A percentile compares a stretch with the other conserved stretches of the same genome.
These are phyloP conservation scores for Entrophospora sp. DNA, from an alignment of 192 early-diverging fungal genomes.

Conservation along the genomic window DNA sequence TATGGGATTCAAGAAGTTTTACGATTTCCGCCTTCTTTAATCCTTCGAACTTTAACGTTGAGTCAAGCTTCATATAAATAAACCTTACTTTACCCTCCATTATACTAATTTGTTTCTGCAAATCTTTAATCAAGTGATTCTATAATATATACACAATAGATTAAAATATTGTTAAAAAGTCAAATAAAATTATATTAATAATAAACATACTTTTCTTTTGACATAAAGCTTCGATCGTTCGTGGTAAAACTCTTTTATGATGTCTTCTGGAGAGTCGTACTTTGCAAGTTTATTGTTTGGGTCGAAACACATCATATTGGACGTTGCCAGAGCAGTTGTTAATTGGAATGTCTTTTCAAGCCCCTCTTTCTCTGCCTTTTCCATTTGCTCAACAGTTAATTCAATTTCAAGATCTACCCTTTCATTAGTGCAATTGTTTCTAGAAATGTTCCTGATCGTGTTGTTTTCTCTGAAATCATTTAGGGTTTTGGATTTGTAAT, in stretches of 20 bases:
- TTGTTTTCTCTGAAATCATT: no score
- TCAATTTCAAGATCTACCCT: slow-evolving; percentile 58
- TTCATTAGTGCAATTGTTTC: slow-evolving; percentile 59
- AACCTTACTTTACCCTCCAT: slow-evolving; percentile 84
- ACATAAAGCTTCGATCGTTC: slow-evolving; percentile 77
- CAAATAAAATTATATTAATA: background rate
- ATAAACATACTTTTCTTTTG: slow-evolving; percentile 69
- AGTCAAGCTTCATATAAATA: slow-evolving; percentile 80
- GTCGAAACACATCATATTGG: slow-evolving; percentile 96
- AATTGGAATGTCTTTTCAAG: slow-evolving; percentile 80
- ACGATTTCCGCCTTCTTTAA: slow-evolving; percentile 73
- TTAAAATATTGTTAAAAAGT: background rate
- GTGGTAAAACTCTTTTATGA: slow-evolving; percentile 83
- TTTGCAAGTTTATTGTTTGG: slow-evolving; percentile 72
- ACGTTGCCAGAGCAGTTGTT: slow-evolving; percentile 56
- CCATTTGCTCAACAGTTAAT: slow-evolving; percentile 59
- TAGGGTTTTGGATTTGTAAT: slow-evolving; percentile 80
- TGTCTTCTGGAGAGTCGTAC: slow-evolving; percentile 66
- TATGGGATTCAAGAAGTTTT: slow-evolving; percentile 56
- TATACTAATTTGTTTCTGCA: slow-evolving; percentile 55
- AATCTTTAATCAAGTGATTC: slow-evolving; percentile 50
- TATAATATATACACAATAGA: slow-evolving; percentile 35
- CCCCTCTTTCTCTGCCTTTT: slow-evolving; percentile 64
- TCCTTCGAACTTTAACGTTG: slow-evolving; percentile 74
- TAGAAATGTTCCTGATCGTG: no score